Evolutionary conservation across 139 green algal species (phyloP).

Genomic region (Nannochloris sp.): DNA sequence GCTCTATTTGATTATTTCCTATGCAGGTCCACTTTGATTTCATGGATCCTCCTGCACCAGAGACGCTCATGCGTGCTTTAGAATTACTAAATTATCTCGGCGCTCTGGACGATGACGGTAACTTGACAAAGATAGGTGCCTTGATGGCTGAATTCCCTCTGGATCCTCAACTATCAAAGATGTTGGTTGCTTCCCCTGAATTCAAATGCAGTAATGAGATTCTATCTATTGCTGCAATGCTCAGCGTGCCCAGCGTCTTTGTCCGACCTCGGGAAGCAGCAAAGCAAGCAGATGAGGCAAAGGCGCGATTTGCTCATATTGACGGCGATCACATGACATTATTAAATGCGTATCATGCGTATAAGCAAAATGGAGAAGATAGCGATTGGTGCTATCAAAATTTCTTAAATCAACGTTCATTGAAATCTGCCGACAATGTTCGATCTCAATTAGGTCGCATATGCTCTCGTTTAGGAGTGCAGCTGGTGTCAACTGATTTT

Average conservation of each 20-base stretch:
- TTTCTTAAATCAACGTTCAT: slow-evolving; percentile 87
- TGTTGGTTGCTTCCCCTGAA: slow-evolving; percentile 85
- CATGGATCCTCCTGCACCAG: slow-evolving; percentile 97
- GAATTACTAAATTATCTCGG: slow-evolving; percentile 99
- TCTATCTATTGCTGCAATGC: slow-evolving; percentile 90
- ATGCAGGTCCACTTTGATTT: slow-evolving; percentile 98
- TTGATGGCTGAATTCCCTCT: slow-evolving; percentile 98
- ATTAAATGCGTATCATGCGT: slow-evolving; percentile 98
- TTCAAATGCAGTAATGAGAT: slow-evolving; percentile 98
- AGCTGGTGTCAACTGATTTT: slow-evolving; percentile 82
- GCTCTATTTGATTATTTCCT: neutral
- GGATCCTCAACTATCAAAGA: slow-evolving; percentile 97
- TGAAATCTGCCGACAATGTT: slow-evolving; percentile 94
- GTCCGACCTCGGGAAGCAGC: slow-evolving; percentile 80
- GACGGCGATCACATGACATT: slow-evolving; percentile 98
- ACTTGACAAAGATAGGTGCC: slow-evolving; percentile 82
- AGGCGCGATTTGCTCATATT: slow-evolving; percentile 89
- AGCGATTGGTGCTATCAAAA: slow-evolving; percentile 90
- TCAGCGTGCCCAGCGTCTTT: slow-evolving; percentile 92
- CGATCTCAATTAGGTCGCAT: slow-evolving; percentile 83
- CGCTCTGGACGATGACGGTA: slow-evolving; percentile 95
- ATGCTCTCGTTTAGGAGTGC: slow-evolving; percentile 59
- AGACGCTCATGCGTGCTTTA: slow-evolving; percentile 98
- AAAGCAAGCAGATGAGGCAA: slow-evolving; percentile 92
- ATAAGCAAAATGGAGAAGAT: slow-evolving; percentile 84